phyloP scores from a whole-genome alignment of 2,329 filamentous ascomycete species.

The Arthrobotrys pseudoclavata region DNA sequence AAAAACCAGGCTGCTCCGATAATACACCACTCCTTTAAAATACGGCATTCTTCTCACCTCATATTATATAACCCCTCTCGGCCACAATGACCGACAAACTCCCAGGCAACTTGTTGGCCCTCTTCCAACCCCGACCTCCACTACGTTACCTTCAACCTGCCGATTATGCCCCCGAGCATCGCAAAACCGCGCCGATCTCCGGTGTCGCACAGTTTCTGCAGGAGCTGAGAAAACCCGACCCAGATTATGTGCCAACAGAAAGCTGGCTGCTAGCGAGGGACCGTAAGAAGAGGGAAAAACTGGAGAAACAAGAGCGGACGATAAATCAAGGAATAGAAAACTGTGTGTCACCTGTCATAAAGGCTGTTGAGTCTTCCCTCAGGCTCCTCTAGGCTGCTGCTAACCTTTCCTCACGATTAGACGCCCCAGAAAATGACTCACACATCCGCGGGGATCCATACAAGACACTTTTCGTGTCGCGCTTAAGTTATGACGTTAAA shows the following conservation, averaged over 20 bases:
- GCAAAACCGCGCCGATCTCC: constrained; percentile 78
- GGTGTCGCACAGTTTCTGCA: constrained; percentile 82
- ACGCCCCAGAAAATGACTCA: constrained; percentile 84
- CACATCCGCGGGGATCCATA: constrained; percentile 94
- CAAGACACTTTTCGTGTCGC: constrained; percentile 92
- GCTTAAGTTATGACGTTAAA: constrained; percentile 88
- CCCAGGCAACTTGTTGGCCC: constrained; percentile 88
- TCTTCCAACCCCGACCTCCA: constrained; percentile 94
- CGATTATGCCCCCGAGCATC: constrained; percentile 86
- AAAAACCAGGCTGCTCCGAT: neutral
- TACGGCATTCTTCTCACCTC: constrained; percentile 18
- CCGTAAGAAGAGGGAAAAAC: constrained; percentile 84
- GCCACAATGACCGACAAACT: constrained; percentile 92
- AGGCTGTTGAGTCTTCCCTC: neutral
- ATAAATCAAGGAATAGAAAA: constrained; percentile 75
- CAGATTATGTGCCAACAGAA: constrained; percentile 82
- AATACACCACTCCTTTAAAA: constrained; percentile 16
- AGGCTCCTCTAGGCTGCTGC: constrained; percentile 30
- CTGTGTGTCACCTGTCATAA: constrained; percentile 70
- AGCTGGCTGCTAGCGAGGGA: constrained; percentile 92
- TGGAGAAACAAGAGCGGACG: constrained; percentile 75
- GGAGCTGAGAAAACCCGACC: constrained; percentile 81
- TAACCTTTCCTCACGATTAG: constrained; percentile 68
- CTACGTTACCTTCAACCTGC: constrained; percentile 87
- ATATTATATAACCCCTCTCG: constrained; percentile 57